Evolutionary conservation across 169 alveolate species (phyloP).

Genomic region (Plasmodium falciparum): DNA sequence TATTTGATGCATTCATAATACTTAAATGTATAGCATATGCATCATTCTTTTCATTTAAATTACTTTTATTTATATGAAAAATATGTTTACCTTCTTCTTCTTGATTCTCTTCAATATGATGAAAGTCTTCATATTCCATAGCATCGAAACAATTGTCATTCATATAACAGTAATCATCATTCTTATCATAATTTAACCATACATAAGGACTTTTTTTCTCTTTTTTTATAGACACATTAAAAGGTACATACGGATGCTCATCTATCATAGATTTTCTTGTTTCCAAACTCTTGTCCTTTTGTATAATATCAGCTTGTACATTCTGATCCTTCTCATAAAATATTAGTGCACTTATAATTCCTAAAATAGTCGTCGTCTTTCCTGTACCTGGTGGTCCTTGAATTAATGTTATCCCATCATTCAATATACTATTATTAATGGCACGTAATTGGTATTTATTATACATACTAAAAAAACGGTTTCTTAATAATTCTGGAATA

Average conservation of each 20-base stretch:
- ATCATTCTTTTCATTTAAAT: slow-evolving; percentile 32
- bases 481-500: slow-evolving; percentile 79
- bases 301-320: background rate
- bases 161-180: slow-evolving; percentile 30
- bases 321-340: slow-evolving; percentile 41
- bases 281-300: background rate
- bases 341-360: slow-evolving; percentile 91
- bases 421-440: slow-evolving; percentile 80
- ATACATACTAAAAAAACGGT: slow-evolving; percentile 73
- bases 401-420: slow-evolving; percentile 92
- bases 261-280: background rate
- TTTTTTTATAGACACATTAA: background rate
- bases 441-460: slow-evolving; percentile 84
- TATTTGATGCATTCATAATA: slow-evolving; percentile 66
- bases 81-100: slow-evolving; percentile 14
- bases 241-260: background rate
- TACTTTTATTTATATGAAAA: slow-evolving; percentile 20
- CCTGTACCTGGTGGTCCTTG: slow-evolving; percentile 99
- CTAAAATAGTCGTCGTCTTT: slow-evolving; percentile 96
- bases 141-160: slow-evolving; percentile 73
- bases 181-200: slow-evolving; percentile 39
- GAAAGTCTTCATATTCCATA: slow-evolving; percentile 68
- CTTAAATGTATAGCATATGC: slow-evolving; percentile 59
- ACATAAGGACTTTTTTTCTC: slow-evolving; percentile 45
- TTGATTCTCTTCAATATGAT: slow-evolving; percentile 11